These are phyloP conservation scores for Leccinum holopus DNA, from an alignment of 1,284 basidiomycete genomes.

Conservation along the genomic window DNA sequence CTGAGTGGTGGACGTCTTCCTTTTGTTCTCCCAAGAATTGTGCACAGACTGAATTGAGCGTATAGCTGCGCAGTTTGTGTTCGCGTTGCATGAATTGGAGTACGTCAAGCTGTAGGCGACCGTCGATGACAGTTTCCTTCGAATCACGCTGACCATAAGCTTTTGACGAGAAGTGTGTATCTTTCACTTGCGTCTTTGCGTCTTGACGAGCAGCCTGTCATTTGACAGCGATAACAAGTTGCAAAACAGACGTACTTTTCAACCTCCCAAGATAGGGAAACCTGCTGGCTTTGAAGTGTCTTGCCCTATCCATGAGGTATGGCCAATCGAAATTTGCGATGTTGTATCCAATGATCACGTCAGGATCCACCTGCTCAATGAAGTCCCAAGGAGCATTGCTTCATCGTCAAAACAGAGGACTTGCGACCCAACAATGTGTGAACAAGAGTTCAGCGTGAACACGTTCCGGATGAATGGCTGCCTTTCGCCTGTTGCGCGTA, in stretches of 20 bases:
- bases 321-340: constrained; percentile 91
- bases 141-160: constrained; percentile 95
- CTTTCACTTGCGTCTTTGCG: constrained; percentile 75
- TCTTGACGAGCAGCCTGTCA: constrained; percentile 44
- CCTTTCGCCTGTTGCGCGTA: constrained; percentile 58
- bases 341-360: constrained; percentile 94
- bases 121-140: constrained; percentile 87
- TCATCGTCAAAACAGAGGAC: constrained; percentile 86
- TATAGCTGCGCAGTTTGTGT: constrained; percentile 92
- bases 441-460: constrained; percentile 92
- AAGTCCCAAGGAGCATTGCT: constrained; percentile 75
- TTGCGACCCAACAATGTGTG: constrained; percentile 93
- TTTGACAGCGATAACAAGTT: not conserved
- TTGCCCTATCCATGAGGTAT: constrained; percentile 88
- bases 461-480: constrained; percentile 94
- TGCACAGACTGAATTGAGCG: constrained; percentile 93
- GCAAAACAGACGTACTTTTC: constrained; percentile 49
- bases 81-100: constrained; percentile 97
- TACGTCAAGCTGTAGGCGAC: constrained; percentile 89
- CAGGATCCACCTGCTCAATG: constrained; percentile 84
- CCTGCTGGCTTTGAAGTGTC: constrained; percentile 66
- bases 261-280: constrained; percentile 83
- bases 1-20: constrained; percentile 95
- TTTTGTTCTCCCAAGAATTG: constrained; percentile 97
- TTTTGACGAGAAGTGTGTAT: constrained; percentile 94